Percentiles rank a stretch among this genome's conserved stretches.
phyloP scores from a whole-genome alignment of 768 basidiomycete genomes.

The Pleurotus pulmonarius region DNA sequence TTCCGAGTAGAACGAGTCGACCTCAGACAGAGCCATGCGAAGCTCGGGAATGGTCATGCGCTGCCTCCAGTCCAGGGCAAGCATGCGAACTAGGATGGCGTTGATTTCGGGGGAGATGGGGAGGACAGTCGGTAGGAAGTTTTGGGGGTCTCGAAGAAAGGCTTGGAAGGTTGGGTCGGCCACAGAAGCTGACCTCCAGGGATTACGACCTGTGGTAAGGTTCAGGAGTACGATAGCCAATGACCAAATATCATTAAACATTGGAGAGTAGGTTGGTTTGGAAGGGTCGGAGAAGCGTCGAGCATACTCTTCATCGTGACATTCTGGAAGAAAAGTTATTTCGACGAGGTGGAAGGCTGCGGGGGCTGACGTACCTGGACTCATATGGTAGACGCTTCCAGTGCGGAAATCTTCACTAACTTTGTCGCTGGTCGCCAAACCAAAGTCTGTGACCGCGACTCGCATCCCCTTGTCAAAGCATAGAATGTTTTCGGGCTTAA shows the following conservation, averaged over 20 bases:
- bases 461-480: conserved; percentile 76
- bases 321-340: conserved; percentile 53
- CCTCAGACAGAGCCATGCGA: conserved; percentile 49
- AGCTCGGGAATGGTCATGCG: conserved; percentile 51
- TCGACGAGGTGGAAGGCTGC: conserved; percentile 4
- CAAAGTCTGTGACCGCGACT: conserved; percentile 92
- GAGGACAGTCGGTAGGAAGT: conserved; percentile 83
- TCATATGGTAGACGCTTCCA: conserved; percentile 99
- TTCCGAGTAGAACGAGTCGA: conserved; percentile 68
- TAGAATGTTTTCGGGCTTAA: conserved; percentile 96
- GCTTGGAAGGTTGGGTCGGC: conserved; percentile 88
- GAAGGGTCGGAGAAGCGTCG: neutral
- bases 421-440: conserved; percentile 85
- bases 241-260: conserved; percentile 94
- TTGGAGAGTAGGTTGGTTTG: conserved; percentile 75
- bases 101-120: conserved; percentile 77
- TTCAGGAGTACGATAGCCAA: conserved; percentile 96
- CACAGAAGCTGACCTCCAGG: conserved; percentile 86
- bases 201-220: conserved; percentile 90
- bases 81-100: conserved; percentile 67
- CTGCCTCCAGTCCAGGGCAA: conserved; percentile 65
- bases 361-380: conserved; percentile 60
- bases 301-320: conserved; percentile 73
- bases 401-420: conserved; percentile 87
- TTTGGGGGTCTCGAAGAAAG: conserved; percentile 70